A percentile compares a stretch with the other conserved stretches of the same genome.
Conservation (phyloP, 306 rosid species). For the Canavalia ensiformis region DNA sequence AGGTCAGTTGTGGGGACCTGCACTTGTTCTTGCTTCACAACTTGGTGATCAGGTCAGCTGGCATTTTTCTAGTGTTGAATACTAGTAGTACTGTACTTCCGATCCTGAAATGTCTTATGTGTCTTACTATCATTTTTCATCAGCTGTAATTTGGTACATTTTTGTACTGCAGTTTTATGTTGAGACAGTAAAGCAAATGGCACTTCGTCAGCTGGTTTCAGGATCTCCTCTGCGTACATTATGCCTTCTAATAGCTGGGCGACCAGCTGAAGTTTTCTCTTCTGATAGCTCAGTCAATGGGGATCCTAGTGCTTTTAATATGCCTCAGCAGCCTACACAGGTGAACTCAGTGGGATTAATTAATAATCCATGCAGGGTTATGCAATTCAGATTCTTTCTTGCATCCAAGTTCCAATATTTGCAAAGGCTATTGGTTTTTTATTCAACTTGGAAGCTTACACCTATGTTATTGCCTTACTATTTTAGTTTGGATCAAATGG, state of each 20-base stretch:
- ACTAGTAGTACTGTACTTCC: neutral
- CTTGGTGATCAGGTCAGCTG: constrained; percentile 87
- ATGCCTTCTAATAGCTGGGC: constrained; percentile 94
- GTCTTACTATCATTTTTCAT: constrained; percentile 30
- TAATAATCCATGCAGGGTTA: neutral
- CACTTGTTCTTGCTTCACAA: constrained; percentile 93
- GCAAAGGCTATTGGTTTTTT: constrained; percentile 29
- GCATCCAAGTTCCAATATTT: constrained; percentile 9
- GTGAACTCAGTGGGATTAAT: constrained; percentile 56
- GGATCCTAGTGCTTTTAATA: constrained; percentile 48
- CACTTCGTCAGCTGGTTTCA: constrained; percentile 75
- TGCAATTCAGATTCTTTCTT: constrained; percentile 29
- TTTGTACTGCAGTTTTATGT: constrained; percentile 81
- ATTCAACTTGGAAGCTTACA: constrained; percentile 35
- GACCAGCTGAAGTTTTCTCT: constrained; percentile 96
- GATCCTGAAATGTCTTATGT: constrained; percentile 43
- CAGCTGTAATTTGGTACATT: constrained; percentile 41
- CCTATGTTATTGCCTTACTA: constrained; percentile 40
- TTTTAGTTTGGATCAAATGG: constrained; percentile 68
- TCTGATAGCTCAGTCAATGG: constrained; percentile 47
- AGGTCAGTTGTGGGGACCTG: constrained; percentile 99
- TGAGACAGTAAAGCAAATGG: constrained; percentile 94
- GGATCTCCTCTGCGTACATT: constrained; percentile 95
- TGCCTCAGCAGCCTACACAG: constrained; percentile 69
- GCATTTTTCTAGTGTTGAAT: constrained; percentile 16